phyloP scores from a whole-genome alignment of 805 yeast genomes.

The Spathaspora gorwiae region DNA sequence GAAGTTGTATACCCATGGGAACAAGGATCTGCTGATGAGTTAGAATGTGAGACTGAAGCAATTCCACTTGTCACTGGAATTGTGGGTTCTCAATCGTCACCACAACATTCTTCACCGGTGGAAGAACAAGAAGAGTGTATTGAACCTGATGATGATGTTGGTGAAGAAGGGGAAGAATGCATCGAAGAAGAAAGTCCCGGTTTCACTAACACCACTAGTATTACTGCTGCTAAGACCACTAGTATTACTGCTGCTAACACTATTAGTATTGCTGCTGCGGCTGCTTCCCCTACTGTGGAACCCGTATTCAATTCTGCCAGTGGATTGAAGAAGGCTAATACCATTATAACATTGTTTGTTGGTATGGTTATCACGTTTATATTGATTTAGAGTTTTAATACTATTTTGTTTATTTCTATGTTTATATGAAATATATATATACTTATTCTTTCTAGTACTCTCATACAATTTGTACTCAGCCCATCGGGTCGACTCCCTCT shows the following conservation, averaged over 20 bases:
- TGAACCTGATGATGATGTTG: slow-evolving; percentile 1
- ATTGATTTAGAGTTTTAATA: background rate
- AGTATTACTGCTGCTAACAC: background rate
- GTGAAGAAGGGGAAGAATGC: slow-evolving; percentile 2
- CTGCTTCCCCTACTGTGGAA: background rate
- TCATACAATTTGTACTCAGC: no score
- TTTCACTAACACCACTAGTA: background rate
- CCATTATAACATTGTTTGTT: background rate
- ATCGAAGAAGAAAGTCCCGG: slow-evolving; percentile 1
- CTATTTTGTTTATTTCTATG: no score
- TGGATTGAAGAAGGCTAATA: background rate
- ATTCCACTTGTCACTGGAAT: background rate
- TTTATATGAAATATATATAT: no score
- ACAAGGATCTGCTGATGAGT: slow-evolving; percentile 6
- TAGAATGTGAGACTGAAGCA: slow-evolving; percentile 6
- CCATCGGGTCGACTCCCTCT: no score
- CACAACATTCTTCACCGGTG: background rate
- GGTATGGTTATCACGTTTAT: background rate
- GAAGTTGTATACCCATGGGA: no score
- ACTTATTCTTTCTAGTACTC: no score
- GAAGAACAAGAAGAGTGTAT: slow-evolving; percentile 8
- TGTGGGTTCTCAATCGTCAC: background rate
- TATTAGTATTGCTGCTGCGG: background rate
- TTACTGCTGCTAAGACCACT: background rate
- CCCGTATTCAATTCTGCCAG: background rate